Conservation (phyloP, 2,329 filamentous ascomycete genomes). For the Paraphaeosphaeria sporulosa region DNA sequence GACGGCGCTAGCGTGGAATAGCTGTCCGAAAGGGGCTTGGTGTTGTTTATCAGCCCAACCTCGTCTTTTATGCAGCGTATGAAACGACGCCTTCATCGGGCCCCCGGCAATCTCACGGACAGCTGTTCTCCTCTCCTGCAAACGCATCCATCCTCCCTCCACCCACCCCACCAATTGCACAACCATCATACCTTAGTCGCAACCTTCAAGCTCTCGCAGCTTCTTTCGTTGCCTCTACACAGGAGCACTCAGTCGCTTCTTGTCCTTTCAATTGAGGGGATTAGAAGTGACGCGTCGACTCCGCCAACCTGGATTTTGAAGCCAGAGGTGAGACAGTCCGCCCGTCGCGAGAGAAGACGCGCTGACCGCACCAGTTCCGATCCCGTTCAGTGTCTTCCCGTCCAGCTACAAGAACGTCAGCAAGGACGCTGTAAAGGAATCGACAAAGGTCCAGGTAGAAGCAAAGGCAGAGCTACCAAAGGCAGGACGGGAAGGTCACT, state of each 20-base stretch:
- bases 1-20: constrained; percentile 29
- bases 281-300: constrained; percentile 77
- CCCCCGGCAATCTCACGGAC: constrained; percentile 33
- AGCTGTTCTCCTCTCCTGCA: constrained; percentile 44
- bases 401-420: constrained; percentile 83
- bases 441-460: constrained; percentile 75
- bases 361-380: constrained; percentile 59
- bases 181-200: constrained; percentile 37
- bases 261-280: constrained; percentile 72
- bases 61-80: constrained; percentile 19
- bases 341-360: constrained; percentile 10
- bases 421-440: constrained; percentile 65
- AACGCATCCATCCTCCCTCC: constrained; percentile 44
- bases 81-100: constrained; percentile 37
- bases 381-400: constrained; percentile 99
- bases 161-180: constrained; percentile 49
- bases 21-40: neutral
- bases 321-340: constrained; percentile 73
- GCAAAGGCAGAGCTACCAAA: constrained; percentile 83
- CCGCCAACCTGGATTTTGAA: constrained; percentile 99
- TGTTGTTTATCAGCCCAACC: constrained; percentile 23
- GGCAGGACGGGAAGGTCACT: constrained; percentile 98
- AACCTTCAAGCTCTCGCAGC: constrained; percentile 30
- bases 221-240: constrained; percentile 31
- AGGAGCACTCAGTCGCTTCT: constrained; percentile 64